These are phyloP conservation scores for Tolypocladium capitatum DNA, from an alignment of 2,329 filamentous ascomycete species.

Conservation along the genomic window DNA sequence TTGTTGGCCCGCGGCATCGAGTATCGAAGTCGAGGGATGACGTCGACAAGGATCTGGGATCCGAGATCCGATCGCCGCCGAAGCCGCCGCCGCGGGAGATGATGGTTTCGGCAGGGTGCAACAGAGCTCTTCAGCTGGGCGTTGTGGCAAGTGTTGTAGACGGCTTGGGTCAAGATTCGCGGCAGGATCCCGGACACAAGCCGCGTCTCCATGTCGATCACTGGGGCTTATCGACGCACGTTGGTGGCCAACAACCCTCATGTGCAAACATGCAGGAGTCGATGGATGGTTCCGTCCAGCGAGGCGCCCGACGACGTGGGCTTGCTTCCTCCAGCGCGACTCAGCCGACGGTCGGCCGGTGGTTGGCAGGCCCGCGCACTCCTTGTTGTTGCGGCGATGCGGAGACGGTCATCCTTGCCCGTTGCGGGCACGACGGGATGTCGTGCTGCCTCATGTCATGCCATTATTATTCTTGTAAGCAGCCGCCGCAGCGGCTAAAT, in stretches of 20 bases:
- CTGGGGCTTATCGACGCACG: background rate
- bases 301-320: background rate
- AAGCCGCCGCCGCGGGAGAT: background rate
- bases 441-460: background rate
- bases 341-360: too few species aligned
- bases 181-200: background rate
- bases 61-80: background rate
- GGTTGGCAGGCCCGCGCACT: background rate
- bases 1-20: too few species aligned
- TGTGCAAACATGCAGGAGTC: background rate
- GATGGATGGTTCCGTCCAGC: background rate
- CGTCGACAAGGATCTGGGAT: background rate
- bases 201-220: background rate
- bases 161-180: too few species aligned
- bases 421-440: background rate
- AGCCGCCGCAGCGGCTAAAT: background rate
- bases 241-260: too few species aligned
- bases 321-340: too few species aligned
- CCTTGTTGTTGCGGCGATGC: background rate
- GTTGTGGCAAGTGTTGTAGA: background rate
- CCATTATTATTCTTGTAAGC: background rate
- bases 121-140: background rate
- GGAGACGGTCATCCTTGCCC: background rate
- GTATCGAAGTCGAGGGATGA: background rate
- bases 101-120: background rate